Conservation (phyloP, 345 rosid species). For the Turnera subulata region DNA sequence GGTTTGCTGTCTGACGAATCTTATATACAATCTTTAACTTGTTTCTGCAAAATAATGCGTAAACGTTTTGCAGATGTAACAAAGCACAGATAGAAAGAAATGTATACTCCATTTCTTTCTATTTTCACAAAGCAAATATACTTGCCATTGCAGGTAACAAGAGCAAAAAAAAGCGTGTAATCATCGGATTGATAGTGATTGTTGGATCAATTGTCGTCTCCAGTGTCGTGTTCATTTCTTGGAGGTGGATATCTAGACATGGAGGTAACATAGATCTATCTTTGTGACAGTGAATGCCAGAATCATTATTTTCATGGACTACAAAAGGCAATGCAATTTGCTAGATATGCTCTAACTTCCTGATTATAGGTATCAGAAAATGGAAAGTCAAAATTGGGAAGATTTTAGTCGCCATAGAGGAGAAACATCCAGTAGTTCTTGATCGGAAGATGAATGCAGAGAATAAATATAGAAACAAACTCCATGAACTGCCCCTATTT, state of each 20-base stretch:
- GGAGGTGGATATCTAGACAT: not conserved
- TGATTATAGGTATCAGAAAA: not conserved
- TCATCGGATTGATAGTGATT: not conserved
- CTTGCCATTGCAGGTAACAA: slow-evolving; percentile 12
- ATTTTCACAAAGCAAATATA: not conserved
- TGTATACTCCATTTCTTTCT: not conserved
- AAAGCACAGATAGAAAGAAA: no score
- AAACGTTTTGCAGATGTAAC: no score
- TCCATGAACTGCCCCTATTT: slow-evolving; percentile 25
- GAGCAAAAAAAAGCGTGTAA: not conserved
- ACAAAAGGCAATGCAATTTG: not conserved
- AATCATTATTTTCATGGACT: not conserved
- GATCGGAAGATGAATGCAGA: slow-evolving; percentile 3
- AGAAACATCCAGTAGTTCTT: not conserved
- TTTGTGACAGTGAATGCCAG: not conserved
- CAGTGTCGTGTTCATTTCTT: not conserved
- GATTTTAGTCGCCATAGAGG: not conserved
- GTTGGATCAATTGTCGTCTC: slow-evolving; percentile 11
- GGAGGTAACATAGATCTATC: not conserved
- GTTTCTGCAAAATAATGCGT: not conserved
- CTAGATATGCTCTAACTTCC: no score
- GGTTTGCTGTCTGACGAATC: no score
- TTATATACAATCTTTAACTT: not conserved
- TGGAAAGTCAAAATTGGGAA: not conserved
- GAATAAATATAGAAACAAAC: not conserved